Evolutionary conservation across 768 basidiomycete genomes (phyloP), one percentile per base, ranked within the genome.

Genomic region (Neoboletus magnificus): DNA sequence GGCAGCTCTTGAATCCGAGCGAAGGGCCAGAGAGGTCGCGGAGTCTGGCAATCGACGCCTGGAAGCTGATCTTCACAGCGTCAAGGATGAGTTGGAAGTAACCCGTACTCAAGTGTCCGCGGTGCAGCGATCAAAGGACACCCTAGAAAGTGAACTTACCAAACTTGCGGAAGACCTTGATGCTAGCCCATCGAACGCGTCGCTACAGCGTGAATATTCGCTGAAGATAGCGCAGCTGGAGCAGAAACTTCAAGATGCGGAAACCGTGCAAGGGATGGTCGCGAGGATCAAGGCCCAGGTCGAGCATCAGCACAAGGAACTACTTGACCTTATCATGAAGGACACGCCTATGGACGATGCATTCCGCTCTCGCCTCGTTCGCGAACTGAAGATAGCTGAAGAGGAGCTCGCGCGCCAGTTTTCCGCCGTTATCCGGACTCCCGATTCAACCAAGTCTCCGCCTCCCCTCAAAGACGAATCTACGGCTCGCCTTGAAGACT

Each of bases 281-380:
- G 69, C 78, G 3, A 79, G 77, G 59, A 84, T 88, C 61, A 81
- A 78, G 60, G 82, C 83, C 36, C 82, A 79, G 44, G 79, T 89
- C 30, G 82, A 84, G 60, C 79, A 78, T 16, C 86, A 89, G 51
- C 87, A 88, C 63, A 79, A 79, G n/a, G 87, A 90, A 57, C 80
- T 90, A 40, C 82, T 86, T 5, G 76, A 81, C n/a, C 74, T 89
- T 23, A 80, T 89, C 51, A 75, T 81, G 72, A 75, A 75, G 43
- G 79, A 77, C 48, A 77, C 77, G 12, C 79, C 84, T 10, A 76
- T 78, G 36, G 87, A 88, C 56, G 79, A 79, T 33, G 73, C 77
- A 5, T 85, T 89, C 76, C 83, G 85, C 48, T 73, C 78, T 22
- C 79, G 81, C 18, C 71, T 90, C 6, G 72, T 89, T 23, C 79